Percentiles rank a stretch among this genome's conserved stretches.
Conservation (phyloP, 2,329 filamentous ascomycete genomes). For the Fusarium burgessii region DNA sequence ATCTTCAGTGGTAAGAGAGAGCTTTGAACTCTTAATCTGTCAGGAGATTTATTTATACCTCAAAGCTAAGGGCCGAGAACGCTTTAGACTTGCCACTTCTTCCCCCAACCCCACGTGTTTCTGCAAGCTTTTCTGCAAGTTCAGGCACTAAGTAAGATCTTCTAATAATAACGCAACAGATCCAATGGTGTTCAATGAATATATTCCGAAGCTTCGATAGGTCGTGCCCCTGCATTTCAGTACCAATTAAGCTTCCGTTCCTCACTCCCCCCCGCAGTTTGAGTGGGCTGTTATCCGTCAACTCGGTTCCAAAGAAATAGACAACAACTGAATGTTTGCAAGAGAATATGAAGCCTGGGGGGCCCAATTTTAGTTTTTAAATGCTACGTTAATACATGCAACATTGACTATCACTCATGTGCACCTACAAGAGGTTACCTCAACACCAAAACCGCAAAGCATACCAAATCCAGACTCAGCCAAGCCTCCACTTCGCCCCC, state of each 20-base stretch:
- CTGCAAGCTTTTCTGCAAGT: neutral
- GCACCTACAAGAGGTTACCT: neutral
- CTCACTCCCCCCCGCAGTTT: conserved; percentile 4
- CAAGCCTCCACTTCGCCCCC: neutral
- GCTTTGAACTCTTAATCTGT: neutral
- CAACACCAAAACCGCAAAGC: neutral
- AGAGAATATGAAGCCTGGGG: neutral
- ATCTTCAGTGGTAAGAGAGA: neutral
- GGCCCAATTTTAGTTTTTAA: too few species aligned
- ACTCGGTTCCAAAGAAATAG: neutral
- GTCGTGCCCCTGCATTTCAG: conserved; percentile 18
- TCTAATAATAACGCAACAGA: neutral
- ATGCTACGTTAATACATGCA: neutral
- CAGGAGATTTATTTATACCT: neutral
- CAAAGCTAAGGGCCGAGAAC: neutral
- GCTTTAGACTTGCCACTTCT: neutral
- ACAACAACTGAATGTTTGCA: too few species aligned
- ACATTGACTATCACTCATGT: neutral
- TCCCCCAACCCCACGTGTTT: conserved; percentile 4
- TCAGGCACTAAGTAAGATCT: neutral
- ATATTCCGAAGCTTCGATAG: neutral
- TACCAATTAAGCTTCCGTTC: neutral
- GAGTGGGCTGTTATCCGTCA: neutral
- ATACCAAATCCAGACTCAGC: conserved; percentile 2
- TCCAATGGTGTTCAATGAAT: neutral